Evolutionary conservation across 345 rosid species (phyloP), one percentile per base, ranked within the genome.

Genomic region (Pseudoturritis turrita): DNA sequence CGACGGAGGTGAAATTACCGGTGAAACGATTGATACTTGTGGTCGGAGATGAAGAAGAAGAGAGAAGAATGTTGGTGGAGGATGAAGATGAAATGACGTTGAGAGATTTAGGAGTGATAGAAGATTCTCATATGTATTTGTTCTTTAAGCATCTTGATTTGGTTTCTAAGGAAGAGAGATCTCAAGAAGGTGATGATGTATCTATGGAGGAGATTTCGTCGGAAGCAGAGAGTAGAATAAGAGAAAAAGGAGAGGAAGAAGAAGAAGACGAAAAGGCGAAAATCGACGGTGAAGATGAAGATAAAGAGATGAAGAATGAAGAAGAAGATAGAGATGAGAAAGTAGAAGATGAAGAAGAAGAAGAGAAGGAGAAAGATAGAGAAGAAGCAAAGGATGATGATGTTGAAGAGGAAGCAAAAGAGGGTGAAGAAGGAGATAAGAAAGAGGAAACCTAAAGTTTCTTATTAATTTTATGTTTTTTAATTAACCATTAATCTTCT

Each of bases 81-180:
- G 3, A 26, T 45, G 84, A 75, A 65, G 88, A 88, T 6, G 87
- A 53, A 22, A 70, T 53, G 15, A 40, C 71, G 50, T 69, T 93
- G 7, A 65, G 43, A 35, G 86, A 85, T 45, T 78, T 79, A 18
- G 94, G 89, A 9, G 69, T 88, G 17, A 15, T 35, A 26, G 87
- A 90, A 33, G 86, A 84, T 52, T 83, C 84, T 70, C 93, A 80
- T 35, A 40, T 90, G 25, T 90, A 86, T 70, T 87, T 93, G 70
- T 85, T 86, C 79, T 85, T 90, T 66, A 79, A 31, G 49, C 62
- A 39, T 58, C 76, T 36, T 65, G 80, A 77, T 64, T 62, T 70
- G 65, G 60, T 76, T 62, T 37, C 11, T 22, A 23, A 39, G 15
- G 65, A 62, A 61, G 74, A 68, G 40, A 50, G 59, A 26, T 73